phyloP scores from a whole-genome alignment of 192 early-diverging fungal species.

The Helicostylum pulchrum region DNA sequence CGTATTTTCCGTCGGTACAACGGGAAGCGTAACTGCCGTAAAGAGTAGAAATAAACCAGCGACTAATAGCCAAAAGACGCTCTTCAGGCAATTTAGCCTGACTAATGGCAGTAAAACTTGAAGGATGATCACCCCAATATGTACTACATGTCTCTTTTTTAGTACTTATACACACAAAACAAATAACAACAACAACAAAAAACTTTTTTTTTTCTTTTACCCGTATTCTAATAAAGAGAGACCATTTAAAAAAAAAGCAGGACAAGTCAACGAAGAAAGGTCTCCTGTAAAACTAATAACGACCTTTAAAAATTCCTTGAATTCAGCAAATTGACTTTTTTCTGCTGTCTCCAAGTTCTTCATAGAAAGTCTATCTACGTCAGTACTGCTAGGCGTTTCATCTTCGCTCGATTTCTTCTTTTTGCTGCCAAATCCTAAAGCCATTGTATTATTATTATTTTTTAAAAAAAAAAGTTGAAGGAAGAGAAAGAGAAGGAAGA shows the following conservation, averaged over 20 bases:
- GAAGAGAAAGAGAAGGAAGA: background rate
- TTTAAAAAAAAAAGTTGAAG: background rate
- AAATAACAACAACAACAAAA: background rate
- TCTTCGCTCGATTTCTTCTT: slow-evolving; percentile 10
- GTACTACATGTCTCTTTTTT: slow-evolving; percentile 18
- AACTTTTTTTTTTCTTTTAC: slow-evolving; percentile 27
- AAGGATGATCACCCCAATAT: slow-evolving; percentile 43
- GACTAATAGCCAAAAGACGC: slow-evolving; percentile 63
- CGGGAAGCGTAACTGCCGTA: slow-evolving; percentile 76
- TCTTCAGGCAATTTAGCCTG: slow-evolving; percentile 50
- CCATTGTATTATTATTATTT: slow-evolving; percentile 48
- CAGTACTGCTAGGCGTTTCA: slow-evolving; percentile 19
- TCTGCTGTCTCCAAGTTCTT: slow-evolving; percentile 27
- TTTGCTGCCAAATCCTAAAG: slow-evolving; percentile 66
- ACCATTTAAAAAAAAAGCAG: slow-evolving; percentile 75
- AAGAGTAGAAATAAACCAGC: slow-evolving; percentile 82
- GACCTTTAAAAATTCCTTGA: slow-evolving; percentile 60
- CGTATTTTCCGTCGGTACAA: slow-evolving; percentile 59
- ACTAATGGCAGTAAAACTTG: slow-evolving; percentile 61
- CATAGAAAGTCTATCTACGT: slow-evolving; percentile 32
- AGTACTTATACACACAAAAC: background rate
- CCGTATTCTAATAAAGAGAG: slow-evolving; percentile 78
- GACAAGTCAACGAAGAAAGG: slow-evolving; percentile 75
- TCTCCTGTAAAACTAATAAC: slow-evolving; percentile 78
- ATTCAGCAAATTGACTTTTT: slow-evolving; percentile 41